phyloP scores from a whole-genome alignment of 2,329 filamentous ascomycete genomes.

The Elsinoe fawcettii region DNA sequence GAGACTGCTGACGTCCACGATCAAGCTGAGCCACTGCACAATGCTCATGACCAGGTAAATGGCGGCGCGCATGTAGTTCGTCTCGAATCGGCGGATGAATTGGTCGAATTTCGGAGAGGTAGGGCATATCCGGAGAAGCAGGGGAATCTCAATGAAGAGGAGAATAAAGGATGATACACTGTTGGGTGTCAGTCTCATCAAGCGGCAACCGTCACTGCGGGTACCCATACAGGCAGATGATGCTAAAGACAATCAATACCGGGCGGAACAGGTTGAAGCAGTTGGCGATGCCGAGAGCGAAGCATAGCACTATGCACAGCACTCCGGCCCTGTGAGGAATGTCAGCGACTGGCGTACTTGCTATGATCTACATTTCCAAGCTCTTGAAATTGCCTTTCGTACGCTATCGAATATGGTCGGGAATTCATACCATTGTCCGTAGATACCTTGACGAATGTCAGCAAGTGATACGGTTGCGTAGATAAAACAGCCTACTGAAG shows the following conservation, averaged over 20 bases:
- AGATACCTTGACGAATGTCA: slow-evolving; percentile 48
- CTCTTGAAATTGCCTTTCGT: slow-evolving; percentile 12
- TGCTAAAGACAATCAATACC: slow-evolving; percentile 53
- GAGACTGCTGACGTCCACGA: slow-evolving; percentile 58
- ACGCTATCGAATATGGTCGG: not conserved
- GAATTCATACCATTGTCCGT: slow-evolving; percentile 56
- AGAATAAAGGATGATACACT: slow-evolving; percentile 44
- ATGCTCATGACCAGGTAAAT: slow-evolving; percentile 76
- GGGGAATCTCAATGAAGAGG: slow-evolving; percentile 64
- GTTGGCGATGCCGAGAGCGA: slow-evolving; percentile 61
- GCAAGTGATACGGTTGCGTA: slow-evolving; percentile 12
- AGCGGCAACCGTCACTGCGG: not conserved
- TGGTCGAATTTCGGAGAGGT: slow-evolving; percentile 83
- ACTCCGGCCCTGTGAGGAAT: slow-evolving; percentile 44
- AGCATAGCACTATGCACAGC: slow-evolving; percentile 56
- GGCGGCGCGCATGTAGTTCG: slow-evolving; percentile 91
- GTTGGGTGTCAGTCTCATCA: slow-evolving; percentile 12
- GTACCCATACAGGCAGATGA: slow-evolving; percentile 39
- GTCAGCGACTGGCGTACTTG: slow-evolving; percentile 19
- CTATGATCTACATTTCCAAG: not conserved
- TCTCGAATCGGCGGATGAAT: slow-evolving; percentile 84
- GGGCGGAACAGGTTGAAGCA: slow-evolving; percentile 50
- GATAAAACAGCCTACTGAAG: slow-evolving; percentile 48
- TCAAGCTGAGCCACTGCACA: slow-evolving; percentile 76
- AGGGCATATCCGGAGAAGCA: slow-evolving; percentile 94